phyloP scores from a whole-genome alignment of 345 rosid genomes.

The Ailanthus altissimus region DNA sequence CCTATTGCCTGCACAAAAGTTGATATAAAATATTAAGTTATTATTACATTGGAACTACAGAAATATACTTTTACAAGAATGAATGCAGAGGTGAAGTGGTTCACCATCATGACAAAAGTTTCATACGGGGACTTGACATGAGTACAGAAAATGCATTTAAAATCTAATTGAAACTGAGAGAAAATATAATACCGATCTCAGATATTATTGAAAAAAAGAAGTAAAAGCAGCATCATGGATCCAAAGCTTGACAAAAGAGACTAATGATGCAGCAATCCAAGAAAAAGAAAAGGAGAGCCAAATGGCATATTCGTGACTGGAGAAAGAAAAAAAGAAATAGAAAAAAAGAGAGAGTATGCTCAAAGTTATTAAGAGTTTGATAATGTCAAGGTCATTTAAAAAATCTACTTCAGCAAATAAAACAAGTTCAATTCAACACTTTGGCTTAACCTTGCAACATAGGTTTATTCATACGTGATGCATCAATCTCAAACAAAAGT shows the following conservation, averaged over 20 bases:
- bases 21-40: slow-evolving; percentile 11
- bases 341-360: background rate
- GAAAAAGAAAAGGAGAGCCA: background rate
- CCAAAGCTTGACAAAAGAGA: background rate
- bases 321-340: background rate
- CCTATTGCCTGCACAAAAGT: slow-evolving; percentile 35
- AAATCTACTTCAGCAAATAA: background rate
- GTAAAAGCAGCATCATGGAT: background rate
- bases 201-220: background rate
- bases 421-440: slow-evolving; percentile 2
- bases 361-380: background rate
- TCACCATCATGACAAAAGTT: background rate
- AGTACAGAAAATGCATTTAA: background rate
- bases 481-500: background rate
- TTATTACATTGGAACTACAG: background rate
- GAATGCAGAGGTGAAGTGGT: background rate
- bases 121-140: background rate
- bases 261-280: background rate
- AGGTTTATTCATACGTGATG: background rate
- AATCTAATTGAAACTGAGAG: background rate
- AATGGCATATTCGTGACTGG: background rate
- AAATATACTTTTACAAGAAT: background rate
- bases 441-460: background rate
- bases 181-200: background rate
- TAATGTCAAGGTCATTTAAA: background rate